phyloP scores from a whole-genome alignment of 306 rosid genomes.

The Albizia julibrissin region DNA sequence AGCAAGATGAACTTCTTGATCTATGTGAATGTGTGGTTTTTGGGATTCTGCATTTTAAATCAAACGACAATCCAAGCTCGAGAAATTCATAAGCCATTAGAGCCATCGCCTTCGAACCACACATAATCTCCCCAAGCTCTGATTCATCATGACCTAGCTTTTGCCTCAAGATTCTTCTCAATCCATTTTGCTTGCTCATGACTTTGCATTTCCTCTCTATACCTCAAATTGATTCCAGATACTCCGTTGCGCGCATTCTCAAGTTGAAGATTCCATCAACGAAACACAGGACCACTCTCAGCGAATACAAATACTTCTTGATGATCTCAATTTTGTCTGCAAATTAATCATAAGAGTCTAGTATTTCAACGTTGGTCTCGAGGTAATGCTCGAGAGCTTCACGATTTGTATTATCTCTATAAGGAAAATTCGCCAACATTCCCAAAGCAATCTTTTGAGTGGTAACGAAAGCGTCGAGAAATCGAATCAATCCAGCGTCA shows the following conservation, averaged over 20 bases:
- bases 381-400: constrained; percentile 39
- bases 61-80: too few species aligned
- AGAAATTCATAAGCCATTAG: too few species aligned
- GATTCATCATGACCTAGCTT: neutral
- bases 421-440: constrained; percentile 22
- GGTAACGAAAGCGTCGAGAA: constrained; percentile 43
- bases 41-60: too few species aligned
- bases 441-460: constrained; percentile 45
- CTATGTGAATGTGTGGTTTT: too few species aligned
- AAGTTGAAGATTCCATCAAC: constrained; percentile 26
- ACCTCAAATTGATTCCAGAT: constrained; percentile 37
- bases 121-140: too few species aligned
- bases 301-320: constrained; percentile 31
- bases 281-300: constrained; percentile 38
- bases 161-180: constrained; percentile 34
- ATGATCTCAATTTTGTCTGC: constrained; percentile 36
- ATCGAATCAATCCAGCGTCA: constrained; percentile 28
- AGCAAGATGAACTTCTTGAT: too few species aligned
- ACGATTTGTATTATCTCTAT: constrained; percentile 15
- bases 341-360: constrained; percentile 47
- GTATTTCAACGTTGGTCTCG: constrained; percentile 44
- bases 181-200: neutral
- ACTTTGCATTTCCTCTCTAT: constrained; percentile 28
- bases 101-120: too few species aligned
- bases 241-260: constrained; percentile 32